These are phyloP conservation scores for Tanacetum coccineum DNA, from an alignment of 129 eudicot genomes.

Conservation along the genomic window DNA sequence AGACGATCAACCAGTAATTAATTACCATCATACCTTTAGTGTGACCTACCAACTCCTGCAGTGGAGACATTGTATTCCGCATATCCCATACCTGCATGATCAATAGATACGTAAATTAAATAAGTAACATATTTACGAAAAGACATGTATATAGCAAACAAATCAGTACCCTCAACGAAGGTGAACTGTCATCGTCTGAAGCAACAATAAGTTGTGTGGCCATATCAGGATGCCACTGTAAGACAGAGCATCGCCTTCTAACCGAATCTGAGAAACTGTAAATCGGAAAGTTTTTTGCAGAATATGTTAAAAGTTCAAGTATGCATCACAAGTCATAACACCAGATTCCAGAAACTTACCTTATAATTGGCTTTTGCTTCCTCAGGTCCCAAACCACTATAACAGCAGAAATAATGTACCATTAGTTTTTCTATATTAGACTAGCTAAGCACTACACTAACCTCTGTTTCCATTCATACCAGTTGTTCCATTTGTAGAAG, in stretches of 20 bases:
- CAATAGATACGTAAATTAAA: conserved; percentile 11
- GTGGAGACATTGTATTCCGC: conserved; percentile 86
- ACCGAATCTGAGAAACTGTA: conserved; percentile 78
- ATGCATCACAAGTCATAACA: conserved; percentile 8
- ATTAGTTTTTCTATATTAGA: conserved; percentile 16
- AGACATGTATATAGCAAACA: background rate
- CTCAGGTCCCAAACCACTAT: conserved; percentile 96
- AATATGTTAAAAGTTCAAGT: conserved; percentile 1
- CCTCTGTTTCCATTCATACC: conserved; percentile 36
- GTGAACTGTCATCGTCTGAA: conserved; percentile 89
- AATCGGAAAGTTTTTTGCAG: conserved; percentile 14
- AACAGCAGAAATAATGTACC: conserved; percentile 21
- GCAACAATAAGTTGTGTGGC: conserved; percentile 91
- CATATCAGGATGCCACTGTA: conserved; percentile 97
- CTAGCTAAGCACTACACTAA: conserved; percentile 1
- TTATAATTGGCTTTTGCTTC: conserved; percentile 91
- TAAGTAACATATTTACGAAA: background rate
- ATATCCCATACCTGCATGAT: conserved; percentile 89
- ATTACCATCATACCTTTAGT: conserved; percentile 60
- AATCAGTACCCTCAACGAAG: conserved; percentile 67
- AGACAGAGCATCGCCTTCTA: conserved; percentile 90
- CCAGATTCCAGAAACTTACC: conserved; percentile 36
- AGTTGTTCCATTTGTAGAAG: conserved; percentile 82
- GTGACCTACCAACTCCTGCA: conserved; percentile 86
- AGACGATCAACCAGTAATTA: background rate